Conservation (phyloP, 2,329 filamentous ascomycete genomes). For the Hymenoscyphus scutula region DNA sequence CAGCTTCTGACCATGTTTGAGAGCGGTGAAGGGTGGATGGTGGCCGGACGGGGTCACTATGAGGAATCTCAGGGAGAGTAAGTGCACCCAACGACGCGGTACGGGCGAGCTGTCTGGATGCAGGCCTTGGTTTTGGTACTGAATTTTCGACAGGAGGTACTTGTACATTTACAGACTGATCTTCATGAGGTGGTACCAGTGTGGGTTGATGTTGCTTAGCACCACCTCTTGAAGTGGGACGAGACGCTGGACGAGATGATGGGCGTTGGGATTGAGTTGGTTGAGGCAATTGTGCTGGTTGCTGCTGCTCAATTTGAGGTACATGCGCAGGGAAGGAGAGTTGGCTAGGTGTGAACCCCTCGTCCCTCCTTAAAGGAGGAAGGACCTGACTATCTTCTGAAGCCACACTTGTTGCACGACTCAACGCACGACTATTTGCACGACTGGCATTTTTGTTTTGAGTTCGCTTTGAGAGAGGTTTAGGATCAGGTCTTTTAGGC, state of each 20-base stretch:
- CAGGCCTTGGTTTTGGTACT: constrained; percentile 40
- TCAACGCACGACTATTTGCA: constrained; percentile 25
- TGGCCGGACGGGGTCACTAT: constrained; percentile 51
- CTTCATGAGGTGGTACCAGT: not conserved
- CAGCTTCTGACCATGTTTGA: constrained; percentile 46
- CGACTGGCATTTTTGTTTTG: constrained; percentile 32
- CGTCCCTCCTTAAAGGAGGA: constrained; percentile 24
- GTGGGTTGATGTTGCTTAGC: not conserved
- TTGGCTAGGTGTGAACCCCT: constrained; percentile 15
- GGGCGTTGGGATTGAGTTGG: constrained; percentile 3
- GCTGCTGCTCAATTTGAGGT: constrained; percentile 1
- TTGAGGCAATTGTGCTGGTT: not conserved
- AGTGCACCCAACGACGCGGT: constrained; percentile 35
- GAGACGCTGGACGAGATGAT: not conserved
- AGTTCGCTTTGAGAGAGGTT: constrained; percentile 36
- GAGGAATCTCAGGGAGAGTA: constrained; percentile 40
- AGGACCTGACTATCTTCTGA: constrained; percentile 34
- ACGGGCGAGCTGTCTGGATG: constrained; percentile 38
- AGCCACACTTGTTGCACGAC: constrained; percentile 28
- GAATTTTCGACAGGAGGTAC: not conserved
- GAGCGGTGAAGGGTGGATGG: constrained; percentile 41
- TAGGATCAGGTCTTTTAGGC: constrained; percentile 31
- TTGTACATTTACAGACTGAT: constrained; percentile 5
- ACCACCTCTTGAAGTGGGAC: not conserved
- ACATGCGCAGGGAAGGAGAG: constrained; percentile 6